Evolutionary conservation across 2,329 filamentous ascomycete species (phyloP).

Genomic region (Fonsecaea monophora): DNA sequence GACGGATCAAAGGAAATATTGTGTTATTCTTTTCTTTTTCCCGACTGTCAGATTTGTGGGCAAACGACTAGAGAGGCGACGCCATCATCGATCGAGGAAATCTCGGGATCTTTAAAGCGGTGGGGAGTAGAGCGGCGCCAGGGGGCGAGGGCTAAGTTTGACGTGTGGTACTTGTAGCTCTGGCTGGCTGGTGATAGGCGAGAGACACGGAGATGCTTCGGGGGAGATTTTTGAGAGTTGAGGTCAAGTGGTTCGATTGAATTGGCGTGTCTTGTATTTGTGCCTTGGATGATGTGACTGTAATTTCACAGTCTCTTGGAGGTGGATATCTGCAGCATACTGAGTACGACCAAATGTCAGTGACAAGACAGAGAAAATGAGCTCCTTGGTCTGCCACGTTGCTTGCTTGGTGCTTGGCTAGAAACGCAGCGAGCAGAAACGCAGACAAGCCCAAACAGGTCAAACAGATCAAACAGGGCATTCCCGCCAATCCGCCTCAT

Average conservation of each 20-base stretch:
- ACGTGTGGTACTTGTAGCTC: background rate
- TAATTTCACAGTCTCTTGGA: background rate
- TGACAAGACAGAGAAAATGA: background rate
- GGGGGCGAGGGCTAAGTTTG: background rate
- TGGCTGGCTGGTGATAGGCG: background rate
- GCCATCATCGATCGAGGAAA: background rate
- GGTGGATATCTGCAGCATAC: background rate
- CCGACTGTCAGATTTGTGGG: background rate
- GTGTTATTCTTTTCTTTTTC: background rate
- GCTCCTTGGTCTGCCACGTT: background rate
- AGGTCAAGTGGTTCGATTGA: background rate
- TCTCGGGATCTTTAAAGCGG: conserved; percentile 1
- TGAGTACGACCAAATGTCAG: background rate
- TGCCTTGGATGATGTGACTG: background rate
- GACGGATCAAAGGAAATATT: conserved; percentile 3
- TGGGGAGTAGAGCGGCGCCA: background rate
- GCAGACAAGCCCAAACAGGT: background rate
- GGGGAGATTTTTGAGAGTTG: background rate
- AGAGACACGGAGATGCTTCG: conserved; percentile 3
- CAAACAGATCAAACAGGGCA: background rate
- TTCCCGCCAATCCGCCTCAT: background rate
- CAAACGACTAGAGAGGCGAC: background rate
- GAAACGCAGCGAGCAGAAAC: too few relatives aligned
- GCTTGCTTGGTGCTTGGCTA: too few relatives aligned
- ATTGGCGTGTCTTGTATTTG: background rate